Evolutionary conservation across 2,329 filamentous ascomycete genomes (phyloP).

Genomic region (Emydomyces testavorans): DNA sequence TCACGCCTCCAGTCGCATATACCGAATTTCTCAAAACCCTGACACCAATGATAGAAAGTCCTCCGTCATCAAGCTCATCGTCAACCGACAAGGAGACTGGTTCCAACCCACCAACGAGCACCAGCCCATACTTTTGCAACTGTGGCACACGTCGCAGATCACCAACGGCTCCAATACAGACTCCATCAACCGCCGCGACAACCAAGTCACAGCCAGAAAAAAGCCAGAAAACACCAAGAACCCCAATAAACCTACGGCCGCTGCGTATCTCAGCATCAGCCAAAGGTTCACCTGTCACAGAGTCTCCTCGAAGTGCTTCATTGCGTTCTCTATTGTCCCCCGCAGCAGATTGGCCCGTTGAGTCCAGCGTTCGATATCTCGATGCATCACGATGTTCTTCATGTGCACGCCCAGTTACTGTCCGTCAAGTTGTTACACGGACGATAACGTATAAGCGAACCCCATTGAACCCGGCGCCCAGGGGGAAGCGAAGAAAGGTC

Average conservation of each 20-base stretch:
- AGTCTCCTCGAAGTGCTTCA: conserved; percentile 58
- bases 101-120: conserved; percentile 32
- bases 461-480: conserved; percentile 72
- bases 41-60: conserved; percentile 58
- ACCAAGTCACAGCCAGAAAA: conserved; percentile 27
- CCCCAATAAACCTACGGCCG: conserved; percentile 36
- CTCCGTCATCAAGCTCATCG: conserved; percentile 44
- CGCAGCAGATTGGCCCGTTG: conserved; percentile 62
- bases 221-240: conserved; percentile 48
- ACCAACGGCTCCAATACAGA: conserved; percentile 49
- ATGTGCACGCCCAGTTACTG: conserved; percentile 48
- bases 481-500: conserved; percentile 79
- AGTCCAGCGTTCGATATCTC: conserved; percentile 54
- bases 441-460: conserved; percentile 67
- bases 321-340: conserved; percentile 67
- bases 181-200: conserved; percentile 44
- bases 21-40: conserved; percentile 84
- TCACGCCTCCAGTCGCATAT: conserved; percentile 81
- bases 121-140: conserved; percentile 38
- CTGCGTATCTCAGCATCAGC: conserved; percentile 66
- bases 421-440: conserved; percentile 84
- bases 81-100: conserved; percentile 30
- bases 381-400: conserved; percentile 51
- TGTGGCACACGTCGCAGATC: conserved; percentile 43
- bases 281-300: conserved; percentile 50